Percentiles rank a stretch among this genome's conserved stretches.
Evolutionary conservation across 2,329 filamentous ascomycete species (phyloP).

Genomic region (Nannizzia gypsea): DNA sequence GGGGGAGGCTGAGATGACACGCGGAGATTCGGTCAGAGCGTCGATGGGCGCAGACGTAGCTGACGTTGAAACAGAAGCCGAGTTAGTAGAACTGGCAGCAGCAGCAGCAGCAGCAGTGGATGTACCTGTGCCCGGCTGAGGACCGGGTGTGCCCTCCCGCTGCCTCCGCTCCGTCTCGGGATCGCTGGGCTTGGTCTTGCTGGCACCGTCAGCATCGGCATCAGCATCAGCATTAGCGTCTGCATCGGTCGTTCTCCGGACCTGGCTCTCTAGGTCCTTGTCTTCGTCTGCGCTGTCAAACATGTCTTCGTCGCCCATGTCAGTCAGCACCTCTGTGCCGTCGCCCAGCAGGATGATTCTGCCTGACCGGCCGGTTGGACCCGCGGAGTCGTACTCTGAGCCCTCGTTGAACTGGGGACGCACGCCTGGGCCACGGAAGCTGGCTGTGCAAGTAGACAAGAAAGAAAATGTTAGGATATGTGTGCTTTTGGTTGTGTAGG

Average conservation of each 20-base stretch:
- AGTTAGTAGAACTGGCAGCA: constrained; percentile 15
- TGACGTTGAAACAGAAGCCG: constrained; percentile 6
- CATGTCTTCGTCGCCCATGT: constrained; percentile 83
- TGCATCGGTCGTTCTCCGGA: constrained; percentile 48
- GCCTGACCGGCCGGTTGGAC: constrained; percentile 55
- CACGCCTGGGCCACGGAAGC: constrained; percentile 72
- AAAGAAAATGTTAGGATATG: constrained; percentile 11
- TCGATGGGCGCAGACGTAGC: constrained; percentile 11
- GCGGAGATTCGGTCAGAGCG: not conserved
- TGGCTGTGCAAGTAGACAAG: constrained; percentile 44
- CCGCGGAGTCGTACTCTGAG: constrained; percentile 44
- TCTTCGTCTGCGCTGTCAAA: constrained; percentile 84
- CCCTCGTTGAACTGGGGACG: constrained; percentile 75
- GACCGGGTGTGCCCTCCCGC: constrained; percentile 42
- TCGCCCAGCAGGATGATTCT: constrained; percentile 92
- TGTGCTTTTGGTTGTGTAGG: too few species aligned
- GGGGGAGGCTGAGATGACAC: constrained; percentile 26
- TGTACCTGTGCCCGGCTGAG: too few species aligned
- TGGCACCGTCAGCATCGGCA: too few species aligned
- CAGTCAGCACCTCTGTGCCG: constrained; percentile 82
- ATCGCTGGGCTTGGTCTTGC: constrained; percentile 18
- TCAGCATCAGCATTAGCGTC: not conserved
- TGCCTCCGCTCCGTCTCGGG: constrained; percentile 29
- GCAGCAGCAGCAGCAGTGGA: too few species aligned
- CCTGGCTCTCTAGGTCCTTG: constrained; percentile 74